These are phyloP conservation scores for Metarhizium humberi DNA, from an alignment of 2,329 filamentous ascomycete genomes.

Conservation along the genomic window DNA sequence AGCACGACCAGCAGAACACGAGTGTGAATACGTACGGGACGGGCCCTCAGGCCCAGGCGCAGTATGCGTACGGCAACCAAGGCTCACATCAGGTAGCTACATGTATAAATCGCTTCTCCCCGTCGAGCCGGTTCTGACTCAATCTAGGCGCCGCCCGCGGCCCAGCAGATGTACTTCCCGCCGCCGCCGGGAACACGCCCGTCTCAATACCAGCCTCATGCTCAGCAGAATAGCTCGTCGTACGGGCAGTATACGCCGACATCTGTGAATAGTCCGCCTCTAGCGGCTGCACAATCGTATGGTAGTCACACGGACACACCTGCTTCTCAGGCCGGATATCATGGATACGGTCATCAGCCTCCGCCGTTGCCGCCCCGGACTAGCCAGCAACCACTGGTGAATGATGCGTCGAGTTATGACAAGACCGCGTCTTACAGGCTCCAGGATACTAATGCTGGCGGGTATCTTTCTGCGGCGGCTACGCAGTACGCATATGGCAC, in stretches of 20 bases:
- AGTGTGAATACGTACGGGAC: not conserved
- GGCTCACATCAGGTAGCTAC: not conserved
- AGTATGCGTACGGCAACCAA: not conserved
- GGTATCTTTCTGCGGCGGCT: not conserved
- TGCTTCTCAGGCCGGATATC: not conserved
- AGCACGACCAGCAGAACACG: conserved; percentile 3
- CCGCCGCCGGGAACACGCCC: not conserved
- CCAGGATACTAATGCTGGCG: not conserved
- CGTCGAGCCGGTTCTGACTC: not conserved
- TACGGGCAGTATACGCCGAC: not conserved
- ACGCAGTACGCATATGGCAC: not conserved
- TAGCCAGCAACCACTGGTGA: not conserved
- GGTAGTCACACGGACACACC: not conserved
- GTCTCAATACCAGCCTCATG: not conserved
- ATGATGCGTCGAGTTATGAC: not conserved
- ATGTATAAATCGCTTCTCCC: too few species aligned
- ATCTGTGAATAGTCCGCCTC: too few species aligned
- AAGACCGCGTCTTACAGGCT: not conserved
- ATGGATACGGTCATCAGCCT: not conserved
- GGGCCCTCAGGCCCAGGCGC: not conserved
- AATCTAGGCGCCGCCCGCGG: not conserved
- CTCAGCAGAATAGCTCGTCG: not conserved
- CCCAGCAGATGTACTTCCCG: not conserved
- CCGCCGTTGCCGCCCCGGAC: not conserved
- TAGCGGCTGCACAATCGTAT: not conserved